Conservation (phyloP, 139 green algal species). For the Coelastrella sp. region DNA sequence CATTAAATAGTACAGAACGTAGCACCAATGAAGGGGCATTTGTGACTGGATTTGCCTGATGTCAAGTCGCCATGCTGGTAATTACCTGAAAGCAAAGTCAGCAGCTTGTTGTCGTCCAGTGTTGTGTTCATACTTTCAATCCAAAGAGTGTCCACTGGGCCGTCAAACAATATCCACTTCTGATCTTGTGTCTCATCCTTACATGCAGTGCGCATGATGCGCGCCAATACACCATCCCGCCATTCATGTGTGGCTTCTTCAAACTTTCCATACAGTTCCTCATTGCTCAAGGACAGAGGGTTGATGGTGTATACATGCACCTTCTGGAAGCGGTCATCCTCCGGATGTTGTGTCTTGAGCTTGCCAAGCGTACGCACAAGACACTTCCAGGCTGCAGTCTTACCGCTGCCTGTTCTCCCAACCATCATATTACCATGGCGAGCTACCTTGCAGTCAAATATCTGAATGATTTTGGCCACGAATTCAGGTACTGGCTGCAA, state of each 20-base stretch:
- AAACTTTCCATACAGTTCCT: conserved; percentile 90
- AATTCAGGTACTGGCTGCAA: conserved; percentile 82
- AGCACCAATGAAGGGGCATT: too few species aligned
- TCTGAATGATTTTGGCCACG: conserved; percentile 90
- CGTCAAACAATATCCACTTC: conserved; percentile 97
- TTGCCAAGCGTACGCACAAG: conserved; percentile 73
- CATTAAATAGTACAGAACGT: too few species aligned
- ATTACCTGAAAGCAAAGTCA: conserved; percentile 94
- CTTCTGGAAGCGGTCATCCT: conserved; percentile 78
- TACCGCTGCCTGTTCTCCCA: conserved; percentile 86
- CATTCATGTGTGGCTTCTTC: conserved; percentile 87
- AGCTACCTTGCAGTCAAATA: conserved; percentile 93
- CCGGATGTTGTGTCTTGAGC: conserved; percentile 73
- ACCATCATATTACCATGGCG: conserved; percentile 95
- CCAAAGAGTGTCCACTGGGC: conserved; percentile 94
- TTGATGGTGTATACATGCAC: conserved; percentile 90
- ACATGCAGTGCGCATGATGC: conserved; percentile 75
- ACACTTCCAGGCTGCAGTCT: conserved; percentile 84
- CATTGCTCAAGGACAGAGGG: conserved; percentile 83
- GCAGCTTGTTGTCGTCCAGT: conserved; percentile 78
- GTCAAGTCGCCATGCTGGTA: too few species aligned
- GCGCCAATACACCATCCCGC: conserved; percentile 90
- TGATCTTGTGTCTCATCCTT: conserved; percentile 71
- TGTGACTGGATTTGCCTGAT: too few species aligned
- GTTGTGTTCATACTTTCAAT: conserved; percentile 96